Percentiles rank a stretch among this genome's conserved stretches.
Evolutionary conservation across 2,329 filamentous ascomycete genomes (phyloP).

Genomic region (Neonectria neomacrospora): DNA sequence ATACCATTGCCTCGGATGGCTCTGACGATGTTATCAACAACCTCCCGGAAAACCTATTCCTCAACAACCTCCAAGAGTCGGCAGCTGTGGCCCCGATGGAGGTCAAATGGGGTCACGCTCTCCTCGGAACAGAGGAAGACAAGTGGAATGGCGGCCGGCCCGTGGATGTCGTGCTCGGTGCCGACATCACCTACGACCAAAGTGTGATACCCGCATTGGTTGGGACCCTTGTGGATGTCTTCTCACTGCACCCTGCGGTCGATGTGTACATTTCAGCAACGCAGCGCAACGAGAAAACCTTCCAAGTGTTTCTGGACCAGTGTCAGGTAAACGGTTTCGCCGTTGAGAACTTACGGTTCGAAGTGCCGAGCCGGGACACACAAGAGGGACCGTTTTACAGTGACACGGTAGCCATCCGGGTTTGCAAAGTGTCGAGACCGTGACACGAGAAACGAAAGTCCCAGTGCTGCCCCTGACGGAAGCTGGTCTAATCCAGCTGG

Average conservation of each 20-base stretch:
- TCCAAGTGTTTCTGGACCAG: slow-evolving; percentile 69
- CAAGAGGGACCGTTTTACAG: slow-evolving; percentile 74
- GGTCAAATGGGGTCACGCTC: slow-evolving; percentile 72
- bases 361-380: slow-evolving; percentile 49
- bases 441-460: slow-evolving; percentile 25
- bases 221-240: slow-evolving; percentile 71
- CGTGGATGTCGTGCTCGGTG: slow-evolving; percentile 76
- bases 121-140: slow-evolving; percentile 67
- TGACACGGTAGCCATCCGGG: slow-evolving; percentile 67
- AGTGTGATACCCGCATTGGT: slow-evolving; percentile 71
- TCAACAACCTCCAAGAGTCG: slow-evolving; percentile 71
- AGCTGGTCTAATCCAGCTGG: background rate
- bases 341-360: slow-evolving; percentile 57
- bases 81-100: slow-evolving; percentile 61
- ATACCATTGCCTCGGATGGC: slow-evolving; percentile 78
- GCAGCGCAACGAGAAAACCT: slow-evolving; percentile 76
- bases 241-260: slow-evolving; percentile 65
- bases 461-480: slow-evolving; percentile 2
- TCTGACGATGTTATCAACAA: slow-evolving; percentile 77
- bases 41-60: slow-evolving; percentile 73
- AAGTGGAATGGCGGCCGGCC: slow-evolving; percentile 59
- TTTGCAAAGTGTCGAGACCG: slow-evolving; percentile 51
- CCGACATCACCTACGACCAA: slow-evolving; percentile 82
- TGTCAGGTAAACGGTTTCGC: slow-evolving; percentile 62
- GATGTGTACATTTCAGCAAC: slow-evolving; percentile 76